Evolutionary conservation across 1,284 basidiomycete species (phyloP).

Genomic region (Sanghuangporus baumii): DNA sequence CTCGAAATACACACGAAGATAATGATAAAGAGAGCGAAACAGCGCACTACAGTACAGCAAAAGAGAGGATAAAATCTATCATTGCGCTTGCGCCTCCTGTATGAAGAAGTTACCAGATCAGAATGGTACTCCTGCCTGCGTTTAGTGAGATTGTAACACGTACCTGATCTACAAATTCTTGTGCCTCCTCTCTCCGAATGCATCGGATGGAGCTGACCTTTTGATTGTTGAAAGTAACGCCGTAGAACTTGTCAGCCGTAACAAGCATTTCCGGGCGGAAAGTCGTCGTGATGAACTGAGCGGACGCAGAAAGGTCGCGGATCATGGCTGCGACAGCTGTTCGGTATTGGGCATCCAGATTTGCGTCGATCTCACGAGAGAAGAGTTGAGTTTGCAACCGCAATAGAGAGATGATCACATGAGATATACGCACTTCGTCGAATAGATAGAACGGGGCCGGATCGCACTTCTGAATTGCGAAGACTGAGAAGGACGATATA

Average conservation of each 20-base stretch:
- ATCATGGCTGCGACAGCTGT: constrained; percentile 99
- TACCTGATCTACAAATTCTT: constrained; percentile 85
- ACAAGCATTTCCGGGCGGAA: constrained; percentile 97
- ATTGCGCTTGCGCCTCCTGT: constrained; percentile 31
- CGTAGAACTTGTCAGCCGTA: constrained; percentile 94
- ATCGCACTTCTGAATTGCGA: constrained; percentile 99
- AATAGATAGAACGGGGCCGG: constrained; percentile 99
- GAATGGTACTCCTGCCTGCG: background rate
- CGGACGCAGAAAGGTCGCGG: constrained; percentile 77
- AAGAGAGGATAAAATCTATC: background rate
- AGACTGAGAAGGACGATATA: constrained; percentile 53
- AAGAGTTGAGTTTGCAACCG: background rate
- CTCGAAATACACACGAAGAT: too few species aligned
- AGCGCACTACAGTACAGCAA: background rate
- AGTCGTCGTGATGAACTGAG: constrained; percentile 98
- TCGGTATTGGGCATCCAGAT: constrained; percentile 95
- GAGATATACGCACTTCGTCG: constrained; percentile 70
- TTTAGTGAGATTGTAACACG: constrained; percentile 16
- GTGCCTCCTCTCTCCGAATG: constrained; percentile 80
- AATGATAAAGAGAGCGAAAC: too few species aligned
- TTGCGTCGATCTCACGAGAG: constrained; percentile 79
- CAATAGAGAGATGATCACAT: background rate
- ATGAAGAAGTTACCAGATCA: background rate
- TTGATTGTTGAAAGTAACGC: constrained; percentile 97
- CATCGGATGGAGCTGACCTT: constrained; percentile 86